Base-by-base conservation (phyloP, 2,329 filamentous ascomycete species). In the Phyllosticta citribraziliensis region DNA sequence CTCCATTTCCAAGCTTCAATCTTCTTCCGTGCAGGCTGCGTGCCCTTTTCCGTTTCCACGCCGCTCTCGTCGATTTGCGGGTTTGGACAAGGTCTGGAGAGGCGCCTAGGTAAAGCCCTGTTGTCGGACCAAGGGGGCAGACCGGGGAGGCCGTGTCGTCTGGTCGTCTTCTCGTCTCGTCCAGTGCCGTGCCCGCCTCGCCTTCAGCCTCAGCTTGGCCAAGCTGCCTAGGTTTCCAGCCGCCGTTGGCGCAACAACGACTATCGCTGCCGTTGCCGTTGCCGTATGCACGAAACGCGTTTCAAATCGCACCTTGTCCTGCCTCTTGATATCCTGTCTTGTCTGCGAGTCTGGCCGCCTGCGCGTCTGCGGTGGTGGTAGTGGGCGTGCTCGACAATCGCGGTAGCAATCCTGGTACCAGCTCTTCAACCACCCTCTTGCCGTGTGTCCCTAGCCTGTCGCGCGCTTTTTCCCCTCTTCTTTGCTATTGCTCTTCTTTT, bases 1-100 rank as follows among this genome's bases (percentile, higher is more conserved):
- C 53, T 77, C 72, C 72, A 74, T 75, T 20, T 4, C 14, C 33
- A 14, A 40, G 9, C 33, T 3, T 12, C 33, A 40, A 17, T 40
- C 3, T 60, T 65, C 55, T 14, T 50, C 55, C 62, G 14, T 57
- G n/a, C 6, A 9, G 8, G 55, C n/a, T 35, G 8, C 24, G n/a
- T 33, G 12, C 12, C 30, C 30, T 33, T 8, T 12, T 12, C 12
- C 22, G 10, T 19, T 30, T 11, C n/a, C 51, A 20, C 19, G 22
- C 3, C 17, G 51, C 51, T 25, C 9, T 40, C 33, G 17, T 56
- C 10, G 24, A n/a, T 14, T 56, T 35, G 6, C 20, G 53, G 24
- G 30, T 56, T 5, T 56, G 19, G 24, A 27, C 19, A 27, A 40
- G 11, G 33, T 40, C 9, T 17, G 2, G 33, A 14, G 33, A 14